These are phyloP conservation scores for Fusarium falciforme DNA, from an alignment of 2,329 filamentous ascomycete genomes.

Conservation along the genomic window DNA sequence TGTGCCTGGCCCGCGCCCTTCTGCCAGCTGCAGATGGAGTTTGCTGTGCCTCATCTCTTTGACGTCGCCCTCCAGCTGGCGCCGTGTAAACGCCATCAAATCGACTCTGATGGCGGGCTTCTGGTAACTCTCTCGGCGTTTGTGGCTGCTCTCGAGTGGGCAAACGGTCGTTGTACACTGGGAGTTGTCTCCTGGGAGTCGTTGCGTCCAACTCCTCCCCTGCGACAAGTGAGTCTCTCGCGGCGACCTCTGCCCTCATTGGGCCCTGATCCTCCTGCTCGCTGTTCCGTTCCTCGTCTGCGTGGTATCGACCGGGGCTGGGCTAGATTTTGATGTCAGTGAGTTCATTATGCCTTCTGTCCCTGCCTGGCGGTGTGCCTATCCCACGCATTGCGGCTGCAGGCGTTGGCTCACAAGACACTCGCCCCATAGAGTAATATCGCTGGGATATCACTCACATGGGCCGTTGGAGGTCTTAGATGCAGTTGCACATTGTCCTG, in stretches of 20 bases:
- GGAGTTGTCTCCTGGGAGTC: conserved; percentile 12
- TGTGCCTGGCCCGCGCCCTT: conserved; percentile 37
- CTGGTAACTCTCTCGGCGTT: conserved; percentile 39
- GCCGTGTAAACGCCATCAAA: conserved; percentile 38
- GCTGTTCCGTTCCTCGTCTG: conserved; percentile 6
- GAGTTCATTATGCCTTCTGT: neutral
- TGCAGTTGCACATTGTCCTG: neutral
- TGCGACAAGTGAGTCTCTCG: neutral
- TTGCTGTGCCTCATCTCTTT: neutral
- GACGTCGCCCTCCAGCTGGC: conserved; percentile 24
- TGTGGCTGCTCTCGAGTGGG: conserved; percentile 32
- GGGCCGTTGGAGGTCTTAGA: neutral
- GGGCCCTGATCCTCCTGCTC: neutral
- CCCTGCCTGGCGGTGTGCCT: neutral
- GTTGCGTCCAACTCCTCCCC: conserved; percentile 8
- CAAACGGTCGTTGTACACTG: conserved; percentile 38
- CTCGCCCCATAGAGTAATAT: neutral
- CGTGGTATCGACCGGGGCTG: neutral
- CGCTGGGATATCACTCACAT: conserved; percentile 12
- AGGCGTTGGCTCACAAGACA: neutral
- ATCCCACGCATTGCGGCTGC: neutral
- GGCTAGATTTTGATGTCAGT: conserved; percentile 4
- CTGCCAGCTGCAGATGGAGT: neutral
- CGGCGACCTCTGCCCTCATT: neutral
- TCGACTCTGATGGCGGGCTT: conserved; percentile 40